Evolutionary conservation across 2,329 filamentous ascomycete genomes (phyloP).

Genomic region (Golovinomyces cichoracearum): DNA sequence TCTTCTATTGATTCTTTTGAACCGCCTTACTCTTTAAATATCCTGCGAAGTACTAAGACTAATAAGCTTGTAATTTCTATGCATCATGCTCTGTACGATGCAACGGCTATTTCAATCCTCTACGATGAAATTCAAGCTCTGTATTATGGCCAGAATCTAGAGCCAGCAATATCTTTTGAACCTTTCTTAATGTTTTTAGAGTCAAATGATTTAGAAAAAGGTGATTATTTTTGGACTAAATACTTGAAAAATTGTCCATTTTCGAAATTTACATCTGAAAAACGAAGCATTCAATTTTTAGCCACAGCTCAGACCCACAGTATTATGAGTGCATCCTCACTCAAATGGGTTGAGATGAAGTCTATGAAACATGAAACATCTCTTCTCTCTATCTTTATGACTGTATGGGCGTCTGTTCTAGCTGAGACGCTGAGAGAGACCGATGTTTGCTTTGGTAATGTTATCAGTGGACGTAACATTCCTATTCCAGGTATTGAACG

Average conservation of each 20-base stretch:
- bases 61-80: conserved; percentile 12
- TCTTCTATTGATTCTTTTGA: conserved; percentile 3
- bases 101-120: conserved; percentile 43
- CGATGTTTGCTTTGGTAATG: conserved; percentile 70
- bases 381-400: conserved; percentile 41
- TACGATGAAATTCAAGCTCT: conserved; percentile 42
- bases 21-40: conserved; percentile 11
- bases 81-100: conserved; percentile 76
- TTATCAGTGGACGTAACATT: conserved; percentile 52
- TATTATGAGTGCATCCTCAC: conserved; percentile 3
- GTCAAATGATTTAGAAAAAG: conserved; percentile 20
- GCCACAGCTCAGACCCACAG: conserved; percentile 4
- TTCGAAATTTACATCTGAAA: neutral
- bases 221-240: conserved; percentile 39
- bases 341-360: conserved; percentile 20
- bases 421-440: conserved; percentile 25
- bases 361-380: conserved; percentile 30
- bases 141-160: conserved; percentile 23
- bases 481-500: conserved; percentile 38
- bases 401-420: conserved; percentile 44
- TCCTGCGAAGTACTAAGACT: conserved; percentile 2
- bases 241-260: conserved; percentile 27
- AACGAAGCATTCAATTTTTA: neutral
- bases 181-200: conserved; percentile 36
- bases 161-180: conserved; percentile 27